A percentile compares a stretch with the other conserved stretches of the same genome.
Conservation (phyloP, 1,284 basidiomycete species). For the Moesziomyces sp. region DNA sequence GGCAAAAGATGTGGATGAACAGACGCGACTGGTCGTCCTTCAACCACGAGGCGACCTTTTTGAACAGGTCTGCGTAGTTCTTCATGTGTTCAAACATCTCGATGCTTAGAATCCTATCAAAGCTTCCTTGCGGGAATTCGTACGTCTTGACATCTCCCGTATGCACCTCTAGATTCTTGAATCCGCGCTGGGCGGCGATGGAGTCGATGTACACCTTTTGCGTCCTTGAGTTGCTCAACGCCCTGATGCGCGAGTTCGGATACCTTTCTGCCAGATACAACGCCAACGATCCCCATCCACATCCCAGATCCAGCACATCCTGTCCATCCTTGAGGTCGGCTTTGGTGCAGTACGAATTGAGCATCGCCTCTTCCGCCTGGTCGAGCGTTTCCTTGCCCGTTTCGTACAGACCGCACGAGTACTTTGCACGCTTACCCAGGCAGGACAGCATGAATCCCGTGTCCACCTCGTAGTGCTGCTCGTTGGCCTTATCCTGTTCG, state of each 20-base stretch:
- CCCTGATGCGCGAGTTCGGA: slow-evolving; percentile 76
- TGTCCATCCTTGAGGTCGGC: slow-evolving; percentile 76
- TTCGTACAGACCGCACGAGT: slow-evolving; percentile 76
- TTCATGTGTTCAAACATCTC: slow-evolving; percentile 82
- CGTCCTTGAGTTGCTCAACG: slow-evolving; percentile 78
- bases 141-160: slow-evolving; percentile 79
- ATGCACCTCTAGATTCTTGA: slow-evolving; percentile 75
- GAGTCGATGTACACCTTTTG: slow-evolving; percentile 78
- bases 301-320: slow-evolving; percentile 79
- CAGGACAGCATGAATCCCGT: slow-evolving; percentile 60
- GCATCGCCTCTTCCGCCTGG: slow-evolving; percentile 76
- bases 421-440: slow-evolving; percentile 57
- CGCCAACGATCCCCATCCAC: slow-evolving; percentile 81
- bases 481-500: slow-evolving; percentile 78
- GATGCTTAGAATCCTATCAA: slow-evolving; percentile 80
- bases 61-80: slow-evolving; percentile 74
- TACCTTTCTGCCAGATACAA: slow-evolving; percentile 80
- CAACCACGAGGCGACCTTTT: slow-evolving; percentile 78
- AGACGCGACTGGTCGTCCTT: slow-evolving; percentile 71
- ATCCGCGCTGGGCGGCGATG: slow-evolving; percentile 72
- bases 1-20: slow-evolving; percentile 83
- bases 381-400: slow-evolving; percentile 76
- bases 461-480: slow-evolving; percentile 80
- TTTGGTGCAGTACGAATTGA: slow-evolving; percentile 78
- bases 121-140: slow-evolving; percentile 73